Conservation (phyloP, 2,329 filamentous ascomycete genomes). For the Fusarium sp. region DNA sequence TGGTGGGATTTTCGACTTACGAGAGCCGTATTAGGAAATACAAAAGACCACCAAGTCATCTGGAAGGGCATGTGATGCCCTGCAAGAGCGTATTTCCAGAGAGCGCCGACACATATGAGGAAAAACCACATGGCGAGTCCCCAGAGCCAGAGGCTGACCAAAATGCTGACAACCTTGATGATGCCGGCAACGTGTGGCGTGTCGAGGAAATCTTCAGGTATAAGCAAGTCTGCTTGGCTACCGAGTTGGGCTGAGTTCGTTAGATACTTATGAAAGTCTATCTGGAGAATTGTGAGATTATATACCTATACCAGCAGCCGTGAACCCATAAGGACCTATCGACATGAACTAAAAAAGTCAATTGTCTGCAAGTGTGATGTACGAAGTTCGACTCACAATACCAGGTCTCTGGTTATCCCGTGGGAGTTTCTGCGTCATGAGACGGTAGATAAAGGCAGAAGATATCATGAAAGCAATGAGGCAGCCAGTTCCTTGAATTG, state of each 20-base stretch:
- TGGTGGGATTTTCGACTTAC: constrained; percentile 46
- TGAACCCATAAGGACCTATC: constrained; percentile 78
- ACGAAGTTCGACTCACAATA: constrained; percentile 61
- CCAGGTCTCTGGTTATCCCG: constrained; percentile 80
- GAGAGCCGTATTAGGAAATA: constrained; percentile 84
- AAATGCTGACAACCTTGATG: constrained; percentile 64
- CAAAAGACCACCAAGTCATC: constrained; percentile 88
- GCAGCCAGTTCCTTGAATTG: constrained; percentile 67
- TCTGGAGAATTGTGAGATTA: background rate
- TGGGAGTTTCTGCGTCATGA: constrained; percentile 90
- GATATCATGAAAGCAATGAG: constrained; percentile 81
- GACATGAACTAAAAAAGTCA: constrained; percentile 73
- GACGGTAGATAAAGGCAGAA: constrained; percentile 83
- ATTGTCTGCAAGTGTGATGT: background rate
- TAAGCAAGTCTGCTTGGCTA: constrained; percentile 56
- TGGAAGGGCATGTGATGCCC: constrained; percentile 76
- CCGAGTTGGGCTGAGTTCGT: constrained; percentile 58
- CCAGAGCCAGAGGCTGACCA: constrained; percentile 84
- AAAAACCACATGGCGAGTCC: constrained; percentile 88
- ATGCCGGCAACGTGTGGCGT: constrained; percentile 59
- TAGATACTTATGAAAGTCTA: constrained; percentile 6
- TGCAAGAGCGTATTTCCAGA: constrained; percentile 73
- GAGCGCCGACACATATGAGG: constrained; percentile 80
- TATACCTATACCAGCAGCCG: constrained; percentile 58
- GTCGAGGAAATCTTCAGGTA: constrained; percentile 59